A percentile compares a stretch with the other conserved stretches of the same genome.
Evolutionary conservation across 2,329 filamentous ascomycete species (phyloP).

Genomic region (Penicillium hesseltinei): DNA sequence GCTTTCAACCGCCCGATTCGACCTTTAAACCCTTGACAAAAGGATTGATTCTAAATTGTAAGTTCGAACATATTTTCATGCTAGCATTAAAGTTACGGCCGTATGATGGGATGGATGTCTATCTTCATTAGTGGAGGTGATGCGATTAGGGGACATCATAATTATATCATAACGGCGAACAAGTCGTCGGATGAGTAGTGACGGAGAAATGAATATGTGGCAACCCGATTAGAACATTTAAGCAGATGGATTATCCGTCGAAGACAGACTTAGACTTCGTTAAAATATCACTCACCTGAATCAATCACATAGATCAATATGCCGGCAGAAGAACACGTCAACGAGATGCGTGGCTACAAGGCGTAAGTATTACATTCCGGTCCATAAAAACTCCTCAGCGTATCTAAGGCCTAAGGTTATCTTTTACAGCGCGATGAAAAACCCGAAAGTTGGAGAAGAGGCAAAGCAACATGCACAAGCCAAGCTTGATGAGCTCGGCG

Average conservation of each 20-base stretch:
- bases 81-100: too few relatives aligned
- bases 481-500: not conserved
- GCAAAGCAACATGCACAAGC: not conserved
- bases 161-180: not conserved
- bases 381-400: not conserved
- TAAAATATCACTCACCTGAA: not conserved
- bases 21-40: not conserved
- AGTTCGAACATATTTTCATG: not conserved
- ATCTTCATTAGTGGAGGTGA: not conserved
- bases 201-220: not conserved
- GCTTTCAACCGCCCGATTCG: not conserved
- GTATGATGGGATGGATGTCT: not conserved
- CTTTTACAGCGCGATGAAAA: not conserved
- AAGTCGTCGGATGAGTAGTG: not conserved
- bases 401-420: not conserved
- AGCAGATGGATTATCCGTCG: not conserved
- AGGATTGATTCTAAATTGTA: not conserved
- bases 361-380: not conserved
- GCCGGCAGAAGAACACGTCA: not conserved
- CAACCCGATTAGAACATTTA: not conserved
- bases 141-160: not conserved
- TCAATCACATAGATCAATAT: not conserved
- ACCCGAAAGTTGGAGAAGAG: not conserved
- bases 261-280: not conserved
- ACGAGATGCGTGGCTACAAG: slow-evolving; percentile 4